phyloP scores from a whole-genome alignment of 345 rosid genomes.

The Brassica incana region DNA sequence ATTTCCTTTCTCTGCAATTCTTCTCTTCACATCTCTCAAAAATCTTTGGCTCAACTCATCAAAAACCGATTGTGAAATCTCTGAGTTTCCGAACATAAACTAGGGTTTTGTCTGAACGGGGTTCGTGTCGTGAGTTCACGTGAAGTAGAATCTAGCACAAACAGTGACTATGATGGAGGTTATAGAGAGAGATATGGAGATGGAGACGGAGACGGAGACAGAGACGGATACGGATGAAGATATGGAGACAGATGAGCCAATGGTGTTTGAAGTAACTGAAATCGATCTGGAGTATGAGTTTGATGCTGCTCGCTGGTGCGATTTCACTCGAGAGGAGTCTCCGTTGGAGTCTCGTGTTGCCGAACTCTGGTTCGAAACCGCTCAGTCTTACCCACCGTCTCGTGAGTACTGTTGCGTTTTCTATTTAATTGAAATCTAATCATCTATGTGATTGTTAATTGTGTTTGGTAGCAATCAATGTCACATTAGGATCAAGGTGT shows the following conservation, averaged over 20 bases:
- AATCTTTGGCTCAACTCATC: slow-evolving; percentile 6
- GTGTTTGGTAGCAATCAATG: neutral
- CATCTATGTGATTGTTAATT: too few relatives aligned
- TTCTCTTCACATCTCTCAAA: slow-evolving; percentile 8
- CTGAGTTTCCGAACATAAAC: neutral
- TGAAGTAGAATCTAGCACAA: slow-evolving; percentile 5
- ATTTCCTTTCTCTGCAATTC: slow-evolving; percentile 39
- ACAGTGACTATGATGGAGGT: slow-evolving; percentile 17
- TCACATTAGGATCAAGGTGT: neutral
- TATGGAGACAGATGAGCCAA: slow-evolving; percentile 25
- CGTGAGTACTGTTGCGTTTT: slow-evolving; percentile 54
- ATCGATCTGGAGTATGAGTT: slow-evolving; percentile 88
- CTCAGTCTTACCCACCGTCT: slow-evolving; percentile 75
- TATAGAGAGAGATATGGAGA: slow-evolving; percentile 19
- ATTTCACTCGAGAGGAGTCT: slow-evolving; percentile 72
- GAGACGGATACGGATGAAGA: slow-evolving; percentile 35
- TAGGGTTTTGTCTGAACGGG: slow-evolving; percentile 36
- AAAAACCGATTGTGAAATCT: slow-evolving; percentile 34
- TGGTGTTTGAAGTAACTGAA: slow-evolving; percentile 73
- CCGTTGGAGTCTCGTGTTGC: slow-evolving; percentile 56
- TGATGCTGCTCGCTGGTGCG: slow-evolving; percentile 77
- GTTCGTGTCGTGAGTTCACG: slow-evolving; percentile 1
- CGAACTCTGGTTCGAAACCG: slow-evolving; percentile 81
- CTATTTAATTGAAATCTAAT: neutral
- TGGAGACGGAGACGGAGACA: slow-evolving; percentile 28